A percentile compares a stretch with the other conserved stretches of the same genome.
These are phyloP conservation scores for Capsicum rhomboideum DNA, from an alignment of 257 asterid genomes.

Conservation along the genomic window DNA sequence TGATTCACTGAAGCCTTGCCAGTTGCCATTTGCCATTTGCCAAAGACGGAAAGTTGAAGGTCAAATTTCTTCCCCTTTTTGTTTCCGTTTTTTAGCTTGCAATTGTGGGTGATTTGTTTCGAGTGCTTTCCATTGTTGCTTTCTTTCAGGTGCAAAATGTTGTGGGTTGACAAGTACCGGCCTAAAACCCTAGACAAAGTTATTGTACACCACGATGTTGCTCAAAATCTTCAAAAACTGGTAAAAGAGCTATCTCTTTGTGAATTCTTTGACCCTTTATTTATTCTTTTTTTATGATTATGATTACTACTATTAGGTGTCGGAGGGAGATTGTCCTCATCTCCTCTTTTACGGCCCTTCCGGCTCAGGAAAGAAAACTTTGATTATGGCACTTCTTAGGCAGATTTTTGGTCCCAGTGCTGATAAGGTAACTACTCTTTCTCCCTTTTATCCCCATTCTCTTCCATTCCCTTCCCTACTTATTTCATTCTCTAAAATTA, in stretches of 20 bases:
- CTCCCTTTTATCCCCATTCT: too few species aligned
- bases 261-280: not conserved
- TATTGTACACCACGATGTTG: conserved; percentile 69
- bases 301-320: conserved; percentile 37
- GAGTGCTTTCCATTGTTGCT: too few species aligned
- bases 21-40: too few species aligned
- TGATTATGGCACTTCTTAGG: conserved; percentile 90
- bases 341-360: conserved; percentile 90
- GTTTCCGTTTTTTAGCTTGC: too few species aligned
- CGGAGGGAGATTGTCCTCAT: conserved; percentile 96
- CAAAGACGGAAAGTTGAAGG: too few species aligned
- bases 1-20: too few species aligned
- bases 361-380: conserved; percentile 97
- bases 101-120: too few species aligned
- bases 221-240: conserved; percentile 83
- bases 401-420: conserved; percentile 89
- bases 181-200: conserved; percentile 94
- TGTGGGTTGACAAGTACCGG: conserved; percentile 97
- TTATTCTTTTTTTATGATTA: too few species aligned
- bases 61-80: too few species aligned
- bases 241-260: conserved; percentile 17
- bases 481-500: not conserved
- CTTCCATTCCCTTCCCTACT: too few species aligned
- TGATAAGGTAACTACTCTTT: conserved; percentile 54
- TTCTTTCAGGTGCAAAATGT: conserved; percentile 17